phyloP scores from a whole-genome alignment of 2,329 filamentous ascomycete species.

The Diaporthe humulicola region DNA sequence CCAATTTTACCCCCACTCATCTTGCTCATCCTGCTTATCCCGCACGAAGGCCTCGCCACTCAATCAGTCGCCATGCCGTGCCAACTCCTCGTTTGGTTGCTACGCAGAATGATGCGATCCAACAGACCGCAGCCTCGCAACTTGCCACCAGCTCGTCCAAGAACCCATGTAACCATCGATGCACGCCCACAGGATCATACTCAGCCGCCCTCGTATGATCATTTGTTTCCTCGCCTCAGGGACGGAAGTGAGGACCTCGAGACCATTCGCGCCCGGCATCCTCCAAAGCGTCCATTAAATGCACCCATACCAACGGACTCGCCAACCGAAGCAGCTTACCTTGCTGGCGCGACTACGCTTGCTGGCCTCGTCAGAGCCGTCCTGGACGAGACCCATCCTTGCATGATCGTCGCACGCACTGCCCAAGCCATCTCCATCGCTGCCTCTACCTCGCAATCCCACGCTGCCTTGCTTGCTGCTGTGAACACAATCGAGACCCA shows the following conservation, averaged over 20 bases:
- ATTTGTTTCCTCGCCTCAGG: background rate
- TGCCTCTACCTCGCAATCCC: background rate
- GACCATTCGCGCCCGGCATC: background rate
- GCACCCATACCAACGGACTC: conserved; percentile 1
- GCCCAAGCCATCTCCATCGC: conserved; percentile 5
- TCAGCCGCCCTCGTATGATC: background rate
- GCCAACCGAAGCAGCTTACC: background rate
- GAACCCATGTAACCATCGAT: background rate
- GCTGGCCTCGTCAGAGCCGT: background rate
- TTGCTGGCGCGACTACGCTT: background rate
- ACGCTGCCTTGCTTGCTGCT: conserved; percentile 13
- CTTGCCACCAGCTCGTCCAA: background rate
- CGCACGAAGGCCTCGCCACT: background rate
- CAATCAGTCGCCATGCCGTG: background rate
- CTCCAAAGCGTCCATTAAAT: background rate
- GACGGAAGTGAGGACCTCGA: background rate
- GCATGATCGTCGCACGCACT: background rate
- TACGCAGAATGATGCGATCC: background rate
- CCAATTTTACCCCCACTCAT: background rate
- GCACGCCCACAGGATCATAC: background rate
- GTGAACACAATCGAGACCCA: background rate
- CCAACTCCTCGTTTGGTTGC: background rate
- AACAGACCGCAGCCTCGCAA: background rate
- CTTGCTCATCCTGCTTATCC: background rate
- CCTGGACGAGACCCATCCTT: background rate